Base-by-base conservation (phyloP, 208 protist genomes). In the Wallacemonas sp. region DNA sequence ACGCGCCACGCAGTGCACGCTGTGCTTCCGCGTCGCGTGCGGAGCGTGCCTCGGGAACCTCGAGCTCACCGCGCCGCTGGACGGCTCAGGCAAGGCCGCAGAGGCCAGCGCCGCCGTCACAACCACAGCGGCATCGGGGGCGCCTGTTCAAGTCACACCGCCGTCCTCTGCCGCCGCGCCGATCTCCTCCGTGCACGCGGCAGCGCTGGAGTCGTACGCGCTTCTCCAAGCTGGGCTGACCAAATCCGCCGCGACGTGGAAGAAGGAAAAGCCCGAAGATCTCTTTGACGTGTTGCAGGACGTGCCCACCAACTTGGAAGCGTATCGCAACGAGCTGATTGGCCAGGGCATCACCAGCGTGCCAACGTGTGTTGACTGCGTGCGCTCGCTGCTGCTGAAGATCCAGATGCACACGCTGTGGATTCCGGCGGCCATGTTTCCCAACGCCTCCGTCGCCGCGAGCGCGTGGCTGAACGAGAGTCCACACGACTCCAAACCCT, bases 341-440 rank as follows among this genome's bases (percentile, higher is more conserved):
- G 27, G 48, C 5, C 49, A 33, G 21, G 48, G 34, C 5, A 14
- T 61, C 4, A 61, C 24, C 30, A 44, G 4, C 9, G 41, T 90
- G 34, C 76, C 74, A 14, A 78, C 83, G 41, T 96, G 90, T 58
- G 73, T 68, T 1, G 87, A 93, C 60, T 96, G 90, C 62, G 72
- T 73, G 8, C 78, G 83, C 2, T 44, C 71, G 1, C 33, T 90
- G 16, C 56, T 85, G 52, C 63, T 89, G 60, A 63, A 70, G 34
- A n/a, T 90, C 23, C 54, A 70, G 23, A 74, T 80, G 43, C 77
- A 68, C 36, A 84, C 75, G 29, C 44, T 93, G 27, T 93, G 88
- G 81, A 80, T 96, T 24, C 90, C 90, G 23, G 74, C 78, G 52
- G 66, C 49, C n/a, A 76, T 81, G 39, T 81, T 86, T 63, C 30